These are phyloP conservation scores for Pseudonitzschia multiseries DNA, from an alignment of 108 stramenopile genomes.

Conservation along the genomic window DNA sequence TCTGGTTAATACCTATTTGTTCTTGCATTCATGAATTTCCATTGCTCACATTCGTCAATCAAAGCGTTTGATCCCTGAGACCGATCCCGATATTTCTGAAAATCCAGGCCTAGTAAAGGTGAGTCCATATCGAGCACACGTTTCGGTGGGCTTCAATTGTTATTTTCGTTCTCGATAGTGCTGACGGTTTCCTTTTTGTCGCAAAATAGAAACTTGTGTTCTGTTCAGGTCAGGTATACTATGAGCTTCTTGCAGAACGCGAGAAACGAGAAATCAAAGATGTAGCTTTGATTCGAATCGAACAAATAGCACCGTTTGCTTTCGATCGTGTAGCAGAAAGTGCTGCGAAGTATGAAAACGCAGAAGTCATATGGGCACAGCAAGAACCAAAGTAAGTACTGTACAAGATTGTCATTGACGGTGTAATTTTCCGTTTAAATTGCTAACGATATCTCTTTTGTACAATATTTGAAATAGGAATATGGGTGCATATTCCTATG, in stretches of 20 bases:
- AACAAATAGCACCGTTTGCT: slow-evolving; percentile 98
- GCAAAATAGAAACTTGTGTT: slow-evolving; percentile 78
- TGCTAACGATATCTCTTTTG: not conserved
- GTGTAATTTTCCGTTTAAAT: slow-evolving; percentile 5
- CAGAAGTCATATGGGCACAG: slow-evolving; percentile 95
- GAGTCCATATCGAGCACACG: slow-evolving; percentile 3
- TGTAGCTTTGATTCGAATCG: slow-evolving; percentile 94
- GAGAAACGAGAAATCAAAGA: slow-evolving; percentile 77
- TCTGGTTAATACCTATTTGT: not conserved
- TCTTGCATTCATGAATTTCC: not conserved
- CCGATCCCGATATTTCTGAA: slow-evolving; percentile 59
- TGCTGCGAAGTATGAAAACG: slow-evolving; percentile 78
- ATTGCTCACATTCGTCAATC: not conserved
- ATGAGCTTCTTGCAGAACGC: slow-evolving; percentile 92
- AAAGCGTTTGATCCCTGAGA: slow-evolving; percentile 80
- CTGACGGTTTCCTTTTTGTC: not conserved
- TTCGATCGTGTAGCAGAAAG: slow-evolving; percentile 92
- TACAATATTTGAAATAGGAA: slow-evolving; percentile 60
- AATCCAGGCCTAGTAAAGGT: slow-evolving; percentile 88
- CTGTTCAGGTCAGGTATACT: slow-evolving; percentile 98
- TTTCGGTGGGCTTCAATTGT: not conserved
- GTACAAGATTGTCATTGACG: not conserved
- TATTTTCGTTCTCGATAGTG: not conserved
- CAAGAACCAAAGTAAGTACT: slow-evolving; percentile 87
- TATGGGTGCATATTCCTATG: slow-evolving; percentile 96